Conservation (phyloP, 108 stramenopile species). For the Pseudonitzschia delicatissima region DNA sequence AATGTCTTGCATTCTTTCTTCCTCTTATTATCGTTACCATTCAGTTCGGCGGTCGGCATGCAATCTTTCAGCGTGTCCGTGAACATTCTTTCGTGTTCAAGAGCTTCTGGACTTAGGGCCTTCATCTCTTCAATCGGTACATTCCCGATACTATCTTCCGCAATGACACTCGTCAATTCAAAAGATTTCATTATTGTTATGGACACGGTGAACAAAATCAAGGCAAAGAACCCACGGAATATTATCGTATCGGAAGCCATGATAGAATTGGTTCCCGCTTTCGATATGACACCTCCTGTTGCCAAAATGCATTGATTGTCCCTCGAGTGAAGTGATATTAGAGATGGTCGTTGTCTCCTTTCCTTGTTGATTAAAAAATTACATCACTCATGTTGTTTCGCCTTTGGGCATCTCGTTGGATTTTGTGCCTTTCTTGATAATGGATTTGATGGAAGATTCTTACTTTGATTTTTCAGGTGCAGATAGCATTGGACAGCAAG, state of each 20-base stretch:
- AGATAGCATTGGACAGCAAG: no score
- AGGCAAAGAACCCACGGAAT: slow-evolving; percentile 50
- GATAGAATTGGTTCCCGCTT: no score
- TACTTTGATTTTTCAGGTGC: no score
- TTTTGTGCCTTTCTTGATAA: no score
- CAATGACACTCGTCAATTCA: neutral
- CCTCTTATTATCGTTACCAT: neutral
- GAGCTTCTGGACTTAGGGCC: slow-evolving; percentile 9
- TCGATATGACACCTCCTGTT: no score
- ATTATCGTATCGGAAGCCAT: slow-evolving; percentile 58
- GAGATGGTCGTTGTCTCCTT: no score
- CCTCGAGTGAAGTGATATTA: no score
- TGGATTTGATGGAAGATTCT: no score
- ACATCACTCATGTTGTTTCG: no score
- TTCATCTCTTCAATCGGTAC: neutral
- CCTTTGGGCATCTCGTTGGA: no score
- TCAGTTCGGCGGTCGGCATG: slow-evolving; percentile 10
- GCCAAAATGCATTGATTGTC: no score
- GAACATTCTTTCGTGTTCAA: slow-evolving; percentile 28
- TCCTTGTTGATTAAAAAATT: no score
- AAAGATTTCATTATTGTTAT: neutral
- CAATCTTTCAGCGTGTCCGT: slow-evolving; percentile 38
- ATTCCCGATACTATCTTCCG: neutral
- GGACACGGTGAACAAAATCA: neutral
- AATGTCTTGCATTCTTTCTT: slow-evolving; percentile 33